Evolutionary conservation across 75 land plant genomes (phyloP).

Genomic region (Pinus albicaulis): DNA sequence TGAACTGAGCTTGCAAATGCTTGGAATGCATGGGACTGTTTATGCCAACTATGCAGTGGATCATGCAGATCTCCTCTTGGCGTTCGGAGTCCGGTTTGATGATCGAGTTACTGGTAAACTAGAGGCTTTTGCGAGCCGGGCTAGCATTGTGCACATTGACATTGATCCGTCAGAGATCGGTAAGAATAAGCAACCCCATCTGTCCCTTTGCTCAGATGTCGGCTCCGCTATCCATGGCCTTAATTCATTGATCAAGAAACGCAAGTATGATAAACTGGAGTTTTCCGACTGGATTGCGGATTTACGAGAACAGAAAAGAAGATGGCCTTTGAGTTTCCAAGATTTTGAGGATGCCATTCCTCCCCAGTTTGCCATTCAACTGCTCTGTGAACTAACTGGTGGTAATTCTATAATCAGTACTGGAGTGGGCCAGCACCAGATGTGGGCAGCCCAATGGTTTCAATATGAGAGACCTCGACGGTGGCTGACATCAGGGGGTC

Average conservation of each 20-base stretch:
- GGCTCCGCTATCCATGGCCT: constrained; percentile 61
- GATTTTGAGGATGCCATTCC: constrained; percentile 71
- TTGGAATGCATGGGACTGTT: constrained; percentile 97
- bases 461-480: constrained; percentile 70
- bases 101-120: constrained; percentile 95
- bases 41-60: constrained; percentile 93
- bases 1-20: constrained; percentile 67
- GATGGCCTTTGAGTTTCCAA: constrained; percentile 62
- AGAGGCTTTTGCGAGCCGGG: constrained; percentile 88
- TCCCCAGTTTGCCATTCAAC: constrained; percentile 82
- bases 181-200: constrained; percentile 92
- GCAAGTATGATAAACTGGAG: constrained; percentile 20
- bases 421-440: constrained; percentile 95
- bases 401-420: constrained; percentile 80
- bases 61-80: constrained; percentile 69
- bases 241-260: constrained; percentile 41
- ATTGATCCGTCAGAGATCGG: constrained; percentile 96
- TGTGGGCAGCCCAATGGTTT: constrained; percentile 96
- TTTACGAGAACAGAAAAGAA: constrained; percentile 59
- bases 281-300: constrained; percentile 73
- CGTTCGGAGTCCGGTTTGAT: constrained; percentile 91
- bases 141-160: constrained; percentile 95
- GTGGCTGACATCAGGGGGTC: constrained; percentile 84
- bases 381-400: constrained; percentile 67
- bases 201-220: constrained; percentile 81